Percentiles rank a stretch among this genome's conserved stretches.
Conservation (phyloP, 164 flowering plant genomes). For the Chimonanthus praecox region DNA sequence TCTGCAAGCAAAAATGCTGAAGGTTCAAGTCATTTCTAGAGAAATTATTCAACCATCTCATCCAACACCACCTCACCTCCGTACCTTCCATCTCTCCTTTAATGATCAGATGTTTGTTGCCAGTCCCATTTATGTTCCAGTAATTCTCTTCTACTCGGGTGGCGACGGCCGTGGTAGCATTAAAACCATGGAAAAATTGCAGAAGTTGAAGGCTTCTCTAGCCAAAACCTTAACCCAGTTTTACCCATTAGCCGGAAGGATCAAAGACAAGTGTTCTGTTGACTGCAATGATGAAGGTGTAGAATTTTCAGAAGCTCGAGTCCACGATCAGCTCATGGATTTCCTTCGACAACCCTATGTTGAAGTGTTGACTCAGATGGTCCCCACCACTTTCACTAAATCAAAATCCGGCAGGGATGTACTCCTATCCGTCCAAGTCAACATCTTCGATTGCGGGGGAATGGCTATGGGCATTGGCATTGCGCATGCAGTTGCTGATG, state of each 20-base stretch:
- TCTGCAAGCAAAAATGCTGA: too few relatives aligned
- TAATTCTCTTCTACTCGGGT: not conserved
- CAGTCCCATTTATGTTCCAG: not conserved
- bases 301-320: not conserved
- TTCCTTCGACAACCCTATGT: not conserved
- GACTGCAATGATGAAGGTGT: conserved; percentile 3
- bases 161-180: not conserved
- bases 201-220: not conserved
- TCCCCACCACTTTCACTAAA: not conserved
- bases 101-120: not conserved
- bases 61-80: conserved; percentile 5
- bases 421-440: not conserved
- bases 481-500: not conserved
- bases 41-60: not conserved
- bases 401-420: not conserved
- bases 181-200: not conserved
- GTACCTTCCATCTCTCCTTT: not conserved
- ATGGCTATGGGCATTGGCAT: not conserved
- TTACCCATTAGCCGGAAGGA: conserved; percentile 5
- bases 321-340: not conserved
- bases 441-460: conserved; percentile 5
- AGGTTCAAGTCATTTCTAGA: too few relatives aligned
- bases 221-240: not conserved
- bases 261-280: not conserved
- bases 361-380: not conserved